Base-by-base conservation (phyloP, 2,329 filamentous ascomycete genomes). In the Chaetomiaceae sp. region DNA sequence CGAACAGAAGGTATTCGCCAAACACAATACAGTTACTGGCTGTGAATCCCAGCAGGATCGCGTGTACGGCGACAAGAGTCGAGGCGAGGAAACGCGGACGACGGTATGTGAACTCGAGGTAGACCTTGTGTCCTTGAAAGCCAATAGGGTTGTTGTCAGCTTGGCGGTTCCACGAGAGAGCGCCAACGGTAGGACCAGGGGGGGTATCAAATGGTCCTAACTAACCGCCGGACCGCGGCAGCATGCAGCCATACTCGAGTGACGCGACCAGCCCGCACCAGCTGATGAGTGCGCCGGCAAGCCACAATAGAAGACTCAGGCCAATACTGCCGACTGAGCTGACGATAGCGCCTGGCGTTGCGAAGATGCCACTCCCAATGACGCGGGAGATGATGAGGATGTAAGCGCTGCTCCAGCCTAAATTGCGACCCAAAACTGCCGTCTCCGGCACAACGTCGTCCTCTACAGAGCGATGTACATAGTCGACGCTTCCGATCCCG, bases 11-110 rank as follows among this genome's bases (percentile, higher is more conserved):
- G 50, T 86, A 85, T 52, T 82, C 78, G 42, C 78, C 79, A 53
- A 84, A 85, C 0, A 86, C 74, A 42, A 87, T 78, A 58, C 81
- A 84, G 58, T 86, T 86, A 56, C 78, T 83, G 0, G 81, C 80
- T 0, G 82, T 84, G 47, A 86, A 85, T 0, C 81, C 79, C 0
- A 86, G 65, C 0, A 85, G 59, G 0, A 86, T 73, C 0, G 77
- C 79, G 45, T 85, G 76, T 1, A 81, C 72, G 0, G 81, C 80
- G 11, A 86, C 68, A 14, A 86, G 59, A 0, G 78, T 81, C 2
- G 81, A 81, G 0, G 80, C 79, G 3, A 87, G 69, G 50, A 84
- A 81, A 6, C 74, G 72, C 2, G 83, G 83, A 26, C 69, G 68
- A 2, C 75, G 73, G 59, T 83, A 86, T 0, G 79, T 79, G 60